Evolutionary conservation across 495 filamentous ascomycete genomes (phyloP), one percentile per base, ranked within the genome.

Genomic region (Haplographium delicatum): DNA sequence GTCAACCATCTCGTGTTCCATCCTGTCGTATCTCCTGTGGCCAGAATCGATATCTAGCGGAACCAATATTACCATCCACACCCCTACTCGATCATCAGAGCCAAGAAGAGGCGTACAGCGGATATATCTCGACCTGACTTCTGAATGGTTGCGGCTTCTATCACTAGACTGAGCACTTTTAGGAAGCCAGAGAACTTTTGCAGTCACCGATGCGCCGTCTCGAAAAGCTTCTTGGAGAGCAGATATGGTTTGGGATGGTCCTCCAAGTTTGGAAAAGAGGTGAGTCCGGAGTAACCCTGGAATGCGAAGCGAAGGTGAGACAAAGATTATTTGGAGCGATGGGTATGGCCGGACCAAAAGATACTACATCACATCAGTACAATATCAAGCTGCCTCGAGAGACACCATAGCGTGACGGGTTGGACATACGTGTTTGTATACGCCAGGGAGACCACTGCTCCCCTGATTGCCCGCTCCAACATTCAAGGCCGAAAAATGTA

Each of bases 21-120:
- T 16, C 16, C 39, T 35, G 22, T 18, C 13, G 13, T 28, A 22
- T 11, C 37, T 33, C 7, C 24, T 16, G n/a, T 23, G 7, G 4
- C 20, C 31, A 19, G 0, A 10, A 10, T 48, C 37, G 9, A 11
- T 37, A n/a, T 49, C 44, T 5, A 48, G 26, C 9, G 44, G 44
- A 0, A 83, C 76, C 41, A 83, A 68, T 3, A 83, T 72, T 3
- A 82, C 67, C 77, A 82, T 81, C 78, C 79, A 83, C 1, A 82
- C 80, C 19, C 79, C 79, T 4, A 81, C 67, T n/a, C 74, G 60
- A 8, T 75, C 74, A 57, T 81, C 76, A 42, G 62, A 71, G 3
- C 79, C 80, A 13, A 81, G 27, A 15, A 84, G 57, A 0, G 80
- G 80, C 20, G 79, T 83, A 54, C 79, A 83, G 52, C 81, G 76